Percentiles rank a stretch among this genome's conserved stretches.
phyloP scores from a whole-genome alignment of 495 filamentous ascomycete species.

The Tuber indicum region DNA sequence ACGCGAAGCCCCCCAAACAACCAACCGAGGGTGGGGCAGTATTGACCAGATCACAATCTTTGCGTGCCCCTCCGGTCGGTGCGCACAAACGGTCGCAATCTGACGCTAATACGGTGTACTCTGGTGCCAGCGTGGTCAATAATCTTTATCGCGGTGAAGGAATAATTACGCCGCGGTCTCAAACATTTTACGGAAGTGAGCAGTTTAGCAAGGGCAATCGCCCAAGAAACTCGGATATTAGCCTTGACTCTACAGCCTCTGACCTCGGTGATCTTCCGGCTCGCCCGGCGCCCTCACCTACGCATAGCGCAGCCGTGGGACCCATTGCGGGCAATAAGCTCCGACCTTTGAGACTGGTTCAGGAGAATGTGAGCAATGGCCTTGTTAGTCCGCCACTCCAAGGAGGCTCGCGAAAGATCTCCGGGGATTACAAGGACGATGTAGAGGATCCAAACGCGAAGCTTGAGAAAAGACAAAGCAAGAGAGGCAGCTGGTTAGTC shows the following conservation, averaged over 20 bases:
- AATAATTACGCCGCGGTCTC: slow-evolving; percentile 37
- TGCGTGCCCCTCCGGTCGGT: slow-evolving; percentile 35
- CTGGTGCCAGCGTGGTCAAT: slow-evolving; percentile 23
- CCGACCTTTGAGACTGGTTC: slow-evolving; percentile 78
- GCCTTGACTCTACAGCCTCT: slow-evolving; percentile 26
- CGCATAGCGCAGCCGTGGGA: slow-evolving; percentile 53
- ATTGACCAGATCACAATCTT: slow-evolving; percentile 42
- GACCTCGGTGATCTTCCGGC: slow-evolving; percentile 22
- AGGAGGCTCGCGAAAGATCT: slow-evolving; percentile 34
- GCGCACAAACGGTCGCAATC: slow-evolving; percentile 41
- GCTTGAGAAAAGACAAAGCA: slow-evolving; percentile 24
- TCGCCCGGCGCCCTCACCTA: slow-evolving; percentile 23
- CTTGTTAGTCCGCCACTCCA: slow-evolving; percentile 32
- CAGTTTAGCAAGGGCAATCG: slow-evolving; percentile 26
- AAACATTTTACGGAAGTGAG: slow-evolving; percentile 34
- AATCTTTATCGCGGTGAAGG: slow-evolving; percentile 36
- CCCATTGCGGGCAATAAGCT: slow-evolving; percentile 66
- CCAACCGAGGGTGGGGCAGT: slow-evolving; percentile 51
- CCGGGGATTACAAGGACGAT: slow-evolving; percentile 39
- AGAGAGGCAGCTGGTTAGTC: slow-evolving; percentile 39
- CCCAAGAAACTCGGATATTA: slow-evolving; percentile 30
- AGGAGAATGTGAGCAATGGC: slow-evolving; percentile 49
- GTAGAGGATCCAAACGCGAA: slow-evolving; percentile 34
- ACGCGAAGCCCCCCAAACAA: slow-evolving; percentile 52
- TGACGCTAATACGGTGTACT: slow-evolving; percentile 24